Conservation (phyloP, 1,139 yeast species). For the Sugiyamaella sp. region DNA sequence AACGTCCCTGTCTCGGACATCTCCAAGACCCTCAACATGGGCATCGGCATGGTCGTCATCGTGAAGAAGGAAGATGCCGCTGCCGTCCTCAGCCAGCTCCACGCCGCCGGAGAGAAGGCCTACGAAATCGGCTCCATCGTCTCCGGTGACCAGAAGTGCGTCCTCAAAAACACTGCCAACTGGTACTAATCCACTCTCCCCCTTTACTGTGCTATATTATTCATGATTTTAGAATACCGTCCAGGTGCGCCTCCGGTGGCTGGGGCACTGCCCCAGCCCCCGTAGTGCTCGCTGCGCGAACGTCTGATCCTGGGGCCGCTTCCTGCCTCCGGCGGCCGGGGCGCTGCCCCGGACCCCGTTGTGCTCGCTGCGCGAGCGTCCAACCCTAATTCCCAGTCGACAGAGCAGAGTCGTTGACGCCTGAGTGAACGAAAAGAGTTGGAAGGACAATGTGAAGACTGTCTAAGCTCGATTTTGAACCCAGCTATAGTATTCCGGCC, state of each 20-base stretch:
- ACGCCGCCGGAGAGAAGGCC: slow-evolving; percentile 72
- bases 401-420: no score
- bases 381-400: no score
- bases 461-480: no score
- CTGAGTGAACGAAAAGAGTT: no score
- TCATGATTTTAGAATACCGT: no score
- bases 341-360: no score
- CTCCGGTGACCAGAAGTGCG: slow-evolving; percentile 62
- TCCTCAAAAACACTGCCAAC: slow-evolving; percentile 62
- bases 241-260: background rate
- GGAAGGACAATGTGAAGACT: no score
- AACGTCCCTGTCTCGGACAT: slow-evolving; percentile 84
- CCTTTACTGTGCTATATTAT: background rate
- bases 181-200: slow-evolving; percentile 49
- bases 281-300: background rate
- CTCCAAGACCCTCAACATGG: slow-evolving; percentile 90
- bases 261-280: slow-evolving; percentile 2
- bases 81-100: slow-evolving; percentile 56
- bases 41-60: slow-evolving; percentile 95
- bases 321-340: background rate
- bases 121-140: slow-evolving; percentile 76
- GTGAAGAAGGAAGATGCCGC: slow-evolving; percentile 65
- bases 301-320: background rate
- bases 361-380: no score
- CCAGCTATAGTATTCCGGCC: no score